phyloP scores from a whole-genome alignment of 2,329 filamentous ascomycete genomes.

The Ophiocordyceps polyrhachis-furcata region DNA sequence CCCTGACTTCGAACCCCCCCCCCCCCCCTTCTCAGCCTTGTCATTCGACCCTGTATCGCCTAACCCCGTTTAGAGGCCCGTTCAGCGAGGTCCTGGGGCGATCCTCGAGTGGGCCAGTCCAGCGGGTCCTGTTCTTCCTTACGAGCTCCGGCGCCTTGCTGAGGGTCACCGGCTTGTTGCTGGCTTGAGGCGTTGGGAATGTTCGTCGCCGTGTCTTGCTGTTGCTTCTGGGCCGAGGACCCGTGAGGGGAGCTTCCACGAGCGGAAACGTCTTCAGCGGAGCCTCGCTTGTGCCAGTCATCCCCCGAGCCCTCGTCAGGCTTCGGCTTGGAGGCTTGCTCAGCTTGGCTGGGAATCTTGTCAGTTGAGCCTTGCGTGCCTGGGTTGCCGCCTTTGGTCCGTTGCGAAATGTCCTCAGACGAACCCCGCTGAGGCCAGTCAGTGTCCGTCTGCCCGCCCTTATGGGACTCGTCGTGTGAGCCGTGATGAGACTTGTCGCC shows the following conservation, averaged over 20 bases:
- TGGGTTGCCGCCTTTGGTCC: not conserved
- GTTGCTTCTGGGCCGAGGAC: too few relatives aligned
- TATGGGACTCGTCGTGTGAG: not conserved
- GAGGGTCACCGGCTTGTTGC: not conserved
- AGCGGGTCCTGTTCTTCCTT: not conserved
- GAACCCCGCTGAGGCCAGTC: not conserved
- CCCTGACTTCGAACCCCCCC: too few relatives aligned
- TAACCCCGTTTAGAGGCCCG: not conserved
- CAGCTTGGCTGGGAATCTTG: not conserved
- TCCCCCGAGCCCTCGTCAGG: not conserved
- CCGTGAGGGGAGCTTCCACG: not conserved
- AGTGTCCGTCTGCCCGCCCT: not conserved
- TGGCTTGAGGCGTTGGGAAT: not conserved
- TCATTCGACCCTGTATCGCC: too few relatives aligned
- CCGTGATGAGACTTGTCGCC: not conserved
- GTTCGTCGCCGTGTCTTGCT: too few relatives aligned
- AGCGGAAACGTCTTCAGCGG: not conserved
- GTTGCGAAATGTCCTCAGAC: not conserved
- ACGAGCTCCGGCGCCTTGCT: not conserved
- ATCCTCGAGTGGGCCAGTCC: not conserved
- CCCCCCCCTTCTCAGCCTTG: too few relatives aligned
- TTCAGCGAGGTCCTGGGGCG: not conserved
- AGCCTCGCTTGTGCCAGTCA: not conserved
- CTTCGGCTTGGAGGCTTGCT: not conserved
- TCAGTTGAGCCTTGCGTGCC: not conserved